Base-by-base conservation (phyloP, 169 alveolate genomes). In the Eimeria falciformis region DNA sequence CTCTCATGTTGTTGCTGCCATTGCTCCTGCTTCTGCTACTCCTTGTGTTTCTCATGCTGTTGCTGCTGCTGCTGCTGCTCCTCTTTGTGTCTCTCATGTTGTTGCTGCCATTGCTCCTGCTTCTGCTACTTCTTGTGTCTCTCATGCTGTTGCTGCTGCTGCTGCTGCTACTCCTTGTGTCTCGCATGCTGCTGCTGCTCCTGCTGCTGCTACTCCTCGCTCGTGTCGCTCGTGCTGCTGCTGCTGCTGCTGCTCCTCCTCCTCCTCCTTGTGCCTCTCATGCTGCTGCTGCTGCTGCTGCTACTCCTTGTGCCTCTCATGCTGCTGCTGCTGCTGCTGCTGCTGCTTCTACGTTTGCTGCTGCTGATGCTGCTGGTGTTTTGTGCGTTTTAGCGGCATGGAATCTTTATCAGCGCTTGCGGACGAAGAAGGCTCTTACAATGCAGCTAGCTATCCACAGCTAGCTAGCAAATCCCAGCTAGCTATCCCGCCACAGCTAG, bases 71-170 rank as follows among this genome's bases (percentile, higher is more conserved):
- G 56, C 29, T 29, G 83, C 5, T 43, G n/a, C 40, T 2, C 25
- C n/a, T 0, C 1, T 17, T 5, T 43, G 83, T 21, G n/a, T 5
- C n/a, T 37, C 27, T 62, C 37, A 18, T 62, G 73, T 50, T 50
- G 62, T 50, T 50, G 62, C 62, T 50, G 7, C 62, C n/a, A 50
- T 7, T 14, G 62, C n/a, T 7, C 62, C 62, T 50, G 62, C 62
- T 50, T 7, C 62, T 50, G 73, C 14, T 62, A 9, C 33, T 14
- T 27, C 73, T 9, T 21, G 47, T 18, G 50, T 5, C n/a, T 29
- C 53, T 27, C 50, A 53, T 47, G 55, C 89, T 79, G 75, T 29
- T 83, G 50, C 81, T 33, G 47, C 45, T 81, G n/a, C 88, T 81
- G 4, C 37, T 17, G 55, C n/a, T 81, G 53, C 37, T n/a, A 23